A percentile compares a stretch with the other conserved stretches of the same genome.
Evolutionary conservation across 306 rosid genomes (phyloP).

Genomic region (Datisca glomerata): DNA sequence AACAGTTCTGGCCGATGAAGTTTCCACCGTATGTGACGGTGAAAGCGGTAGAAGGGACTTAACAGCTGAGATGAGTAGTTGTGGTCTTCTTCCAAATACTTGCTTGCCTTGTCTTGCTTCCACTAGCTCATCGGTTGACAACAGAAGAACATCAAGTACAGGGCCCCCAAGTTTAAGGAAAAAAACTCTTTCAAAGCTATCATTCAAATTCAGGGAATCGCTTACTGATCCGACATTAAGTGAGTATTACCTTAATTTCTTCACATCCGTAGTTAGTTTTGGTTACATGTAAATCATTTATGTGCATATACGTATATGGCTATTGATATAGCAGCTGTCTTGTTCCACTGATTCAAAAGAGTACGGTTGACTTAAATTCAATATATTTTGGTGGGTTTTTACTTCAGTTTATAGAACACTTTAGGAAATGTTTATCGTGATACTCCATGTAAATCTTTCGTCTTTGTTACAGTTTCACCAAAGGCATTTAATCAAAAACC

Average conservation of each 20-base stretch:
- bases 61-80: neutral
- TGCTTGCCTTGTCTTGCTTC: constrained; percentile 64
- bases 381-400: neutral
- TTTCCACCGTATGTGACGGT: neutral
- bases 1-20: too few species aligned
- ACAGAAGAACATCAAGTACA: constrained; percentile 40
- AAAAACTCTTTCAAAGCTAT: constrained; percentile 44
- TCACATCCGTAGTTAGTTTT: neutral
- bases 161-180: constrained; percentile 35
- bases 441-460: neutral
- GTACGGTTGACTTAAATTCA: neutral
- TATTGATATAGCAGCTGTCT: neutral
- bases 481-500: constrained; percentile 50
- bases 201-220: constrained; percentile 82
- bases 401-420: neutral
- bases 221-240: constrained; percentile 34
- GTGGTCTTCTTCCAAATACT: constrained; percentile 18
- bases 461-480: constrained; percentile 52
- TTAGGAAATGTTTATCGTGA: neutral
- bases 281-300: neutral
- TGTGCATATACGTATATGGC: too few species aligned
- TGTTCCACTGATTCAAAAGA: neutral
- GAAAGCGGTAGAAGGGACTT: neutral
- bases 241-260: constrained; percentile 28
- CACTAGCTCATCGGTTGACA: constrained; percentile 23